Base-by-base conservation (phyloP, 306 rosid genomes). In the Malus asiatica region DNA sequence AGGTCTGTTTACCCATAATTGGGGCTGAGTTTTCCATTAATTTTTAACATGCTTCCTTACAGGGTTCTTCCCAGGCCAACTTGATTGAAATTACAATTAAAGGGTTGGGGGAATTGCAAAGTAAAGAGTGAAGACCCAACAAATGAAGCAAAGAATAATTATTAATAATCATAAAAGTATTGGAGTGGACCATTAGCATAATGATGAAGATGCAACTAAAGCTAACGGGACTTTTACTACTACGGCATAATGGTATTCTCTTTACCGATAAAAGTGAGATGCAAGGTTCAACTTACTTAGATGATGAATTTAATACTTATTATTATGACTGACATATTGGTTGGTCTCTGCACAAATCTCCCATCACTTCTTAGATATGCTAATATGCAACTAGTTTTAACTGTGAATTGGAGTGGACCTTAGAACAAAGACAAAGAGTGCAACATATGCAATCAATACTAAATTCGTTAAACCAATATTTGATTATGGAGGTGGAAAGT, bases 61-160 rank as follows among this genome's bases (percentile, higher is more conserved):
- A 59, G 46, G 61, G 78, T 25, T 65, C 44, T 29, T 8, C 44
- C 40, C 7, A 63, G 42, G n/a, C 55, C 22, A 63, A 13, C 42
- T 16, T 8, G 42, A 30, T 7, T 6, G 42, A 22, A 58, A 58
- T 58, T 58, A 25, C 23, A 22, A 13, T 63, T 5, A 63, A 63
- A 58, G 27, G 42, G 42, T 63, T 10, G 9, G 19, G 42, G 42
- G 40, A 67, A 67, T 38, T 30, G 46, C 22, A 66, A 33, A 67
- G 29, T 11, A 38, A 22, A 67, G 52, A 42, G 51, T 40, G 60
- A 22, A 42, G 18, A 3, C 19, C 55, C 79, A 35, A 52, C 2
- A 51, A 19, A 51, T 14, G 35, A 35, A 25, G 68, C 73, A 76
- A 76, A 33, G 79, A 53, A 68, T 64, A 61, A 51, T 51, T 51